phyloP scores from a whole-genome alignment of 495 filamentous ascomycete species.

The Neurospora sp. region DNA sequence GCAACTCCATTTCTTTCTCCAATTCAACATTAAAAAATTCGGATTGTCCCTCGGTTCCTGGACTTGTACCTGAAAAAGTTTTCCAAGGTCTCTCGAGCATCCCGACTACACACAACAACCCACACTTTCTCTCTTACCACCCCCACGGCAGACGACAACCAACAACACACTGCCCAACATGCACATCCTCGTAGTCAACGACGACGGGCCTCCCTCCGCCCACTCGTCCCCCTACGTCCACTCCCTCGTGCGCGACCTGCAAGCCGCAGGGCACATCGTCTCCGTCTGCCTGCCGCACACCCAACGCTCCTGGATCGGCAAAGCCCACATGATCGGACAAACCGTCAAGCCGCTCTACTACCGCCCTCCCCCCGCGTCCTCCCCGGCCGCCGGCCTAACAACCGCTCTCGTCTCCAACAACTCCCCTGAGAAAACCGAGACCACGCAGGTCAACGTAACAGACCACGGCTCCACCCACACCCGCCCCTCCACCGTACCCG shows the following conservation, averaged over 20 bases:
- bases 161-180: slow-evolving; percentile 11
- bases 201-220: slow-evolving; percentile 89
- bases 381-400: slow-evolving; percentile 26
- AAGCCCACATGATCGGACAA: slow-evolving; percentile 86
- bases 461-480: slow-evolving; percentile 51
- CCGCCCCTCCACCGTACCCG: slow-evolving; percentile 39
- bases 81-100: background rate
- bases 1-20: background rate
- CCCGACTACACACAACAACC: background rate
- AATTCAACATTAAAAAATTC: background rate
- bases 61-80: background rate
- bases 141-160: background rate
- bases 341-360: slow-evolving; percentile 85
- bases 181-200: slow-evolving; percentile 54
- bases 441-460: slow-evolving; percentile 19
- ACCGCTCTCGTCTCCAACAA: slow-evolving; percentile 3
- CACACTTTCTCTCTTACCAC: too few species aligned
- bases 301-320: slow-evolving; percentile 95
- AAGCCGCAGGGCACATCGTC: slow-evolving; percentile 67
- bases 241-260: slow-evolving; percentile 68
- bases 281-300: slow-evolving; percentile 84
- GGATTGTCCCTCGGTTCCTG: background rate
- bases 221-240: slow-evolving; percentile 90
- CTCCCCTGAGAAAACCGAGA: slow-evolving; percentile 25
- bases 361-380: slow-evolving; percentile 49